Conservation (phyloP, 2,329 filamentous ascomycete species). For the Thelonectria olida region DNA sequence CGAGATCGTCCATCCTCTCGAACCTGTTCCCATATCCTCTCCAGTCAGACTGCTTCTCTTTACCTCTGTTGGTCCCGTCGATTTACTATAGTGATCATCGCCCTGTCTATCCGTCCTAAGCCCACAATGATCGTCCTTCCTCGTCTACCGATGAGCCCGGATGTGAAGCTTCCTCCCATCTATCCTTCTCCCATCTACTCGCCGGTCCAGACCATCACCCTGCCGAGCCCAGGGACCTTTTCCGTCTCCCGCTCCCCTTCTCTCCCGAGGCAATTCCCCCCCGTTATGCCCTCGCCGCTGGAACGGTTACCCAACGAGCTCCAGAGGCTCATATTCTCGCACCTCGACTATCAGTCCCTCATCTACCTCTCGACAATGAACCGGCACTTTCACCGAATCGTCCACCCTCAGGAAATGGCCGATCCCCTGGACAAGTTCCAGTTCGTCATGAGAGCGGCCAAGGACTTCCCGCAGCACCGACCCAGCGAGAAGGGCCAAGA, state of each 20-base stretch:
- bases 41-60: neutral
- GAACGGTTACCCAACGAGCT: slow-evolving; percentile 48
- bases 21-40: slow-evolving; percentile 9
- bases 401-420: slow-evolving; percentile 49
- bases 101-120: neutral
- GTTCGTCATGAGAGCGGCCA: slow-evolving; percentile 53
- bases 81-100: neutral
- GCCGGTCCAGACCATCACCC: slow-evolving; percentile 11
- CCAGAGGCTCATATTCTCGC: slow-evolving; percentile 44
- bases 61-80: neutral
- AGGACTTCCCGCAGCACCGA: slow-evolving; percentile 52
- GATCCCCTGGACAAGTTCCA: slow-evolving; percentile 47
- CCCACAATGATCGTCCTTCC: slow-evolving; percentile 44
- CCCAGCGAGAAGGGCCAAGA: slow-evolving; percentile 48
- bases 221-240: neutral
- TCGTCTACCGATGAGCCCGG: slow-evolving; percentile 31
- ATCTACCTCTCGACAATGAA: slow-evolving; percentile 51
- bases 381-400: slow-evolving; percentile 44
- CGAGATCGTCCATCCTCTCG: slow-evolving; percentile 32
- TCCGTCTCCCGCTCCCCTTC: neutral
- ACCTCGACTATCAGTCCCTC: slow-evolving; percentile 53
- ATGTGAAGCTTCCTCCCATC: slow-evolving; percentile 25
- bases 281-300: slow-evolving; percentile 34
- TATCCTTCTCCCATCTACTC: slow-evolving; percentile 20
- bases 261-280: slow-evolving; percentile 12